phyloP scores from a whole-genome alignment of 2,329 filamentous ascomycete genomes.

The Aspergillus sp. region DNA sequence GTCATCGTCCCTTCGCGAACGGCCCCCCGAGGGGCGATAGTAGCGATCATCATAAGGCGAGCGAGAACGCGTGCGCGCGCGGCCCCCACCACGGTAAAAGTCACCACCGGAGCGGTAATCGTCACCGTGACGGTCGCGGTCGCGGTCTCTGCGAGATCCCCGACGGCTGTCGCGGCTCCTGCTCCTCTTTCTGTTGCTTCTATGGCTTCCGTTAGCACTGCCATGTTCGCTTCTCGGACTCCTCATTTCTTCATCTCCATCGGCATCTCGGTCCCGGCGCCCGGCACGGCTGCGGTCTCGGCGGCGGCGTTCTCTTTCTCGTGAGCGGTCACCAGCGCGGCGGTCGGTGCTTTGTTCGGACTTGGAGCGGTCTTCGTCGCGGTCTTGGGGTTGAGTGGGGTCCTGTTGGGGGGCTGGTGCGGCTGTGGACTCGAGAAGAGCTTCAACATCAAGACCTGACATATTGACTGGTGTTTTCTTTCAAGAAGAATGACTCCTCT shows the following conservation, averaged over 20 bases:
- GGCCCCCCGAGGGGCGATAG: conserved; percentile 43
- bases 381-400: conserved; percentile 43
- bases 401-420: conserved; percentile 41
- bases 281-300: conserved; percentile 54
- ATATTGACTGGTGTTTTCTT: conserved; percentile 38
- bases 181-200: conserved; percentile 75
- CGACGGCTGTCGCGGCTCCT: conserved; percentile 69
- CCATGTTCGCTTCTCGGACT: conserved; percentile 69
- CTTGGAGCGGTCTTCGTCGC: conserved; percentile 54
- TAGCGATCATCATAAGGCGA: conserved; percentile 59
- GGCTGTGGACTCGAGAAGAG: conserved; percentile 78
- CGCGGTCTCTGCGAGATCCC: conserved; percentile 50
- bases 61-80: conserved; percentile 63
- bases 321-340: conserved; percentile 51
- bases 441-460: conserved; percentile 76
- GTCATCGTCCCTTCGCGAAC: conserved; percentile 44
- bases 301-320: conserved; percentile 52
- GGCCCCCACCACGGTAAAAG: conserved; percentile 61
- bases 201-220: conserved; percentile 62
- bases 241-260: conserved; percentile 53
- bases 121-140: conserved; percentile 51
- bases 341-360: conserved; percentile 46
- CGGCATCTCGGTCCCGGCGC: conserved; percentile 46
- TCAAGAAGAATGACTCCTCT: conserved; percentile 12
- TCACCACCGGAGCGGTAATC: conserved; percentile 52